Evolutionary conservation across 164 flowering plant genomes (phyloP), one percentile per base, ranked within the genome.

Genomic region (Tinospora cordifolia): DNA sequence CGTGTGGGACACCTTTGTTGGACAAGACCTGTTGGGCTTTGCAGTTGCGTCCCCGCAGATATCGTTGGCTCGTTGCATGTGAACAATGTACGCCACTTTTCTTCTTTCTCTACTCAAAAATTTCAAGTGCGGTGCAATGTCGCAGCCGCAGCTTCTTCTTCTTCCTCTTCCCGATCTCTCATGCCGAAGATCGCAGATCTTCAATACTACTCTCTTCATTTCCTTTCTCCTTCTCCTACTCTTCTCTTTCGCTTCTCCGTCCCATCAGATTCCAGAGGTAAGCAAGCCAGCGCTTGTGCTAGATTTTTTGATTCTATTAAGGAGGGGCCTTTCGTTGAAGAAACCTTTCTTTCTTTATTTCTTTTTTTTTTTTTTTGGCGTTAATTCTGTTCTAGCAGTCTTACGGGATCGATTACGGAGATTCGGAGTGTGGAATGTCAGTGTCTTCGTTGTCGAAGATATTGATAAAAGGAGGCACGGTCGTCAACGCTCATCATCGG

Each of bases 401-500:
- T 73, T 89, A 91, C 75, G 83, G 77, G 62, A 87, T 81, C 70
- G 87, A 76, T 65, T 79, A 74, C 63, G 84, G 81, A 41, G 84
- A 82, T 36, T 69, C 81, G 21, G 71, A 70, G 21, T 85, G 92
- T 76, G 83, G 86, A 27, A 57, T 83, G 1, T 63, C 81, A 27
- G 49, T 83, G 1, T 63, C 81, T 2, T 75, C 86, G 3, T 68
- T 85, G 21, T 68, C 90, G 30, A 92, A 88, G 89, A 65, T 95
- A 11, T 78, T 95, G 87, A 88, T 95, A 14, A 91, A 84, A 70
- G 99, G 98, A 47, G 99, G 99, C 47, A 95, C 86, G 8, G 96
- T 95, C 51, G 99, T 95, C 8, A 95, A 95, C 78, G 97, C 99
- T 72, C 92, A 92, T 64, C 88, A 82, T 66, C 86, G 83, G 74